Evolutionary conservation across 176 grass and related monocot species (phyloP).

Genomic region (Zea mays): Zm-B73-REFERENCE-NAM-5.0 NC_050100.1:220082001-220082500

Average conservation of each 20-base stretch:
- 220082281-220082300: no score
- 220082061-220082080: neutral
- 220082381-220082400: slow-evolving; percentile 27
- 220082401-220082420: slow-evolving; percentile 19
- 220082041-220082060: neutral
- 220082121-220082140: slow-evolving; percentile 16
- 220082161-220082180: neutral
- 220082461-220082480: neutral
- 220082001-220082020: no score
- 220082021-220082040: neutral
- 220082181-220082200: neutral
- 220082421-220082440: neutral
- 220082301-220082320: neutral
- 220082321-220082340: neutral
- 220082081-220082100: neutral
- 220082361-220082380: neutral
- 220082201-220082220: slow-evolving; percentile 30
- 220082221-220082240: neutral
- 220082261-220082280: no score
- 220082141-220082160: neutral
- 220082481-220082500: slow-evolving; percentile 46
- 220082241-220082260: neutral
- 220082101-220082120: slow-evolving; percentile 42
- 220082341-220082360: neutral
- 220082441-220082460: slow-evolving; percentile 15